Evolutionary conservation across 805 yeast species (phyloP), one percentile per base, ranked within the genome.

Genomic region (Naumovozyma baii): DNA sequence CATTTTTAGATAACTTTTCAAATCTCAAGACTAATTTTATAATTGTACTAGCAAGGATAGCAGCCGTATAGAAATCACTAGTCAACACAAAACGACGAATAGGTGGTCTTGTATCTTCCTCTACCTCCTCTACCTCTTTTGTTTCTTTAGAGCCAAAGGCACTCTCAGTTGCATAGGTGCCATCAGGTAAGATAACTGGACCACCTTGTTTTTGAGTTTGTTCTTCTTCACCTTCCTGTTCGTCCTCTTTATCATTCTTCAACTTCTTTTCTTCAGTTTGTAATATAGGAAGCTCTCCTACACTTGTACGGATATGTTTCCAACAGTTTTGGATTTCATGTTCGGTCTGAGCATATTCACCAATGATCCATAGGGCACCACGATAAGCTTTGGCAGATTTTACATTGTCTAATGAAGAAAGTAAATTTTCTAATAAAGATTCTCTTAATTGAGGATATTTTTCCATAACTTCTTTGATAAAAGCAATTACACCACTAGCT

Each of bases 121-220:
- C 67, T 20, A 64, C 65, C 9, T 71, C 58, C 4, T 83, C 77
- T 41, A 95, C 92, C 46, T 78, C 76, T 59, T 84, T 94, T 18
- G 92, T 78, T 18, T 95, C 95, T 59, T 83, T 85, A 1, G 95
- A 83, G 47, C 96, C 96, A 62, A 67, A 68, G 4, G 77, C 65
- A 13, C 82, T 82, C 64, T 92, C 98, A 32, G 96, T 84, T 20
- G 98, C 98, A 63, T 92, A 92, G 0, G 99, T 92, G 51, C 99
- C 99, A 66, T 92, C 99, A n/a, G 98, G 95, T 48, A 92, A 72
- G 43, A 92, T 80, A 43, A 82, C 80, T 16, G 96, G 96, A 34
- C 84, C 84, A 30, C 64, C 58, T 4, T 63, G 58, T 30, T 67
- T 70, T 17, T 55, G 59, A 15, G 33, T 26, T 13, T 28, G 35